Base-by-base conservation (phyloP, 768 basidiomycete species). In the Xanthoconium stramineum region DNA sequence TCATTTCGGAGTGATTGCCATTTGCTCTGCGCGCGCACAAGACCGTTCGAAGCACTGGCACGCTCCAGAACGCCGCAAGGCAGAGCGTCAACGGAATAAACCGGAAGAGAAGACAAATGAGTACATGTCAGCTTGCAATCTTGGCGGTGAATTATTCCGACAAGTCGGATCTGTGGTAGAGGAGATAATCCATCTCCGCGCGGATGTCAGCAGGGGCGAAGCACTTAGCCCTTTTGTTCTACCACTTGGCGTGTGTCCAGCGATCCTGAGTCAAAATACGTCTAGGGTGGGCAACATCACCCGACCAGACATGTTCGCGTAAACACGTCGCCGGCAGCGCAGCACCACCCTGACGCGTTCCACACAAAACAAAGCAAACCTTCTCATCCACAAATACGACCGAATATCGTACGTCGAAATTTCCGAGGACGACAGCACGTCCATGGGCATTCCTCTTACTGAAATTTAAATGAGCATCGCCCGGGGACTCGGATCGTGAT, bases 341-440 rank as follows among this genome's bases (percentile, higher is more conserved):
- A 37, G 47, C 51, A 56, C 24, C 12, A 55, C 38, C 3, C 37
- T 39, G 15, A 3, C 38, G 15, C 52, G 12, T 39, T 50, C 47
- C 29, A 35, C 33, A 49, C 7, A 47, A 19, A 13, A 32, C 52
- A 46, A 38, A 29, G 19, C 29, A 37, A 44, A 28, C 36, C 47
- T 39, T 29, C 33, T 46, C 58, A 58, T 43, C 50, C 37, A 52
- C 38, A 57, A 64, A 53, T 52, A 20, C 37, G 53, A 51, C 58
- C 54, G 52, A 52, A 46, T 42, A 47, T 47, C 47, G 37, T 51
- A 49, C 17, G 29, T 44, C 40, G 52, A 53, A 24, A 67, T 68
- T 62, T 67, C 66, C 66, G 67, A 69, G 65, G 67, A 56, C 30
- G 47, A 62, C 29, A 35, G 50, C 36, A 14, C 15, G 7, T 43